Conservation (phyloP, 2,329 filamentous ascomycete genomes). For the Fusarium multiceps region DNA sequence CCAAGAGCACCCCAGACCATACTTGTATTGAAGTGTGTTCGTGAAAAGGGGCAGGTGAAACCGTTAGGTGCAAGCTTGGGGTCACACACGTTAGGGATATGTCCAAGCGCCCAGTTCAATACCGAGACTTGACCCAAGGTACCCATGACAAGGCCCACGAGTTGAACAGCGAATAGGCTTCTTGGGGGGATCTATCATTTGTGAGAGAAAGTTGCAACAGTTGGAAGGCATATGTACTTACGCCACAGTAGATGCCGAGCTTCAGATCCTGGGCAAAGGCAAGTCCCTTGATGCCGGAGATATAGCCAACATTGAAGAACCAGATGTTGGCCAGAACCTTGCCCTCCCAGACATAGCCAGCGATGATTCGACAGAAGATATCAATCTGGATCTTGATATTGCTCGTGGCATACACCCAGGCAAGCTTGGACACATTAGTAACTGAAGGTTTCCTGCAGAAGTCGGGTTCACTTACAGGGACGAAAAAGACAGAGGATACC, state of each 20-base stretch:
- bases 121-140: conserved; percentile 58
- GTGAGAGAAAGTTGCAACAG: not conserved
- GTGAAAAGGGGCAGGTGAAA: conserved; percentile 56
- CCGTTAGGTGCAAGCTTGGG: conserved; percentile 55
- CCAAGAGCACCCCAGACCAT: conserved; percentile 69
- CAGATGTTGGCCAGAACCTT: conserved; percentile 55
- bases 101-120: conserved; percentile 52
- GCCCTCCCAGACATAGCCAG: conserved; percentile 58
- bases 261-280: conserved; percentile 59
- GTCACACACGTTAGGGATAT: conserved; percentile 63
- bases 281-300: conserved; percentile 56
- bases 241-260: conserved; percentile 56
- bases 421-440: conserved; percentile 34
- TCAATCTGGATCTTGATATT: conserved; percentile 59
- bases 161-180: conserved; percentile 57
- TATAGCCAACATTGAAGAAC: conserved; percentile 55
- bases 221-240: not conserved
- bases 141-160: conserved; percentile 57
- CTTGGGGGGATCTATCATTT: conserved; percentile 54
- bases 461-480: conserved; percentile 37
- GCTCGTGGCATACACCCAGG: conserved; percentile 53
- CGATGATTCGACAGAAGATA: conserved; percentile 58
- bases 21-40: conserved; percentile 62
- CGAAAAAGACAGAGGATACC: conserved; percentile 46
- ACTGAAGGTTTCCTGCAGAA: rapidly evolving